Percentiles rank a stretch among this genome's conserved stretches.
These are phyloP conservation scores for Chrysanthemum lavandulifolium DNA, from an alignment of 129 eudicot species.

Conservation along the genomic window DNA sequence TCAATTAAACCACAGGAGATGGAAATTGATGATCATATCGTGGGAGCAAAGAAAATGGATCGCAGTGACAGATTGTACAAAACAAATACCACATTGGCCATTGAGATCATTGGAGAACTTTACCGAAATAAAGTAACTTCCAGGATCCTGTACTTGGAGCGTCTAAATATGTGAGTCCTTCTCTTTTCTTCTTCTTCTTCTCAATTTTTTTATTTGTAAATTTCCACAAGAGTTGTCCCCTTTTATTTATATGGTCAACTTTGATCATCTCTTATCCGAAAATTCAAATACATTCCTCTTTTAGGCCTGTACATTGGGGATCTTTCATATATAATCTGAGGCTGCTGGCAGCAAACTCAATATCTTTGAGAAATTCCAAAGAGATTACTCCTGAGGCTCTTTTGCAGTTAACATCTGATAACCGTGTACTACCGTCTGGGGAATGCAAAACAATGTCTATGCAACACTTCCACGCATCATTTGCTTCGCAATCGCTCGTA, in stretches of 20 bases:
- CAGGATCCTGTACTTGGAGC: conserved; percentile 74
- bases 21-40: conserved; percentile 67
- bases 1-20: conserved; percentile 53
- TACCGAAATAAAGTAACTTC: conserved; percentile 59
- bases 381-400: conserved; percentile 61
- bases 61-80: conserved; percentile 53
- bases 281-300: conserved; percentile 21
- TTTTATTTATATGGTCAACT: not conserved
- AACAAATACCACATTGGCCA: conserved; percentile 68
- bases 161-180: conserved; percentile 72
- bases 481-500: conserved; percentile 61
- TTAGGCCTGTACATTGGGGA: conserved; percentile 79
- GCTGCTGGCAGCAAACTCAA: conserved; percentile 61
- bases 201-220: no score
- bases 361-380: conserved; percentile 66
- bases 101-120: conserved; percentile 73
- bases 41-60: conserved; percentile 57
- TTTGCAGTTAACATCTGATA: conserved; percentile 69
- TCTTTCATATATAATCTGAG: conserved; percentile 54
- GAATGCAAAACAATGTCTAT: conserved; percentile 52
- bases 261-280: conserved; percentile 1
- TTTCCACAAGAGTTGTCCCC: not conserved
- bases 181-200: no score
- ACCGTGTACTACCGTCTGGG: conserved; percentile 43
- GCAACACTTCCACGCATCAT: conserved; percentile 70